phyloP scores from a whole-genome alignment of 768 basidiomycete genomes.

The Baorangia bicolor region DNA sequence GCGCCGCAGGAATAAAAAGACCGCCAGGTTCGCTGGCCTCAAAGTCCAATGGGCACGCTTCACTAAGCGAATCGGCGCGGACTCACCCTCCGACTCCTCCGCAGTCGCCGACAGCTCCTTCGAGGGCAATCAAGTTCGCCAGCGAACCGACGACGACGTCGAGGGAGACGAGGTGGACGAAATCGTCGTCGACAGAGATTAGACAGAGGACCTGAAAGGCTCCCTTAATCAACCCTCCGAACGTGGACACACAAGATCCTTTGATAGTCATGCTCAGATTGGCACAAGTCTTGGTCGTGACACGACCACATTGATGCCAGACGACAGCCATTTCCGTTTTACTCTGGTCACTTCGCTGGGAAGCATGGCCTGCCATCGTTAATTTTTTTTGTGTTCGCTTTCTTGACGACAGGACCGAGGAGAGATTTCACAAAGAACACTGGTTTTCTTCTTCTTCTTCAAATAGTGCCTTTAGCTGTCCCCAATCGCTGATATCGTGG shows the following conservation, averaged over 20 bases:
- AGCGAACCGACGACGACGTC: constrained; percentile 30
- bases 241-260: constrained; percentile 48
- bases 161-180: constrained; percentile 55
- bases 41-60: constrained; percentile 50
- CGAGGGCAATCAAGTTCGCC: constrained; percentile 38
- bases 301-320: constrained; percentile 33
- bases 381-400: constrained; percentile 64
- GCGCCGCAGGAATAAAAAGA: constrained; percentile 35
- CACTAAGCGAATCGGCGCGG: constrained; percentile 53
- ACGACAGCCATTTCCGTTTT: constrained; percentile 36
- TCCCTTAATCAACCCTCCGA: constrained; percentile 54
- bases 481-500: constrained; percentile 56
- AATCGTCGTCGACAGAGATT: constrained; percentile 72
- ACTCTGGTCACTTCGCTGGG: constrained; percentile 53
- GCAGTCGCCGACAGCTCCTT: constrained; percentile 47
- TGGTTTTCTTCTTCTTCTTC: constrained; percentile 47
- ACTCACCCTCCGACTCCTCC: constrained; percentile 57
- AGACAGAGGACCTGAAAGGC: constrained; percentile 60
- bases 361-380: constrained; percentile 52
- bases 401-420: constrained; percentile 55
- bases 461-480: neutral
- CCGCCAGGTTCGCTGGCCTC: constrained; percentile 39
- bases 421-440: constrained; percentile 56
- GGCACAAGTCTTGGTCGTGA: constrained; percentile 39
- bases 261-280: constrained; percentile 38